Percentiles rank a stretch among this genome's conserved stretches.
Evolutionary conservation across 2,329 filamentous ascomycete species (phyloP).

Genomic region (Cladosporium oxysporum): DNA sequence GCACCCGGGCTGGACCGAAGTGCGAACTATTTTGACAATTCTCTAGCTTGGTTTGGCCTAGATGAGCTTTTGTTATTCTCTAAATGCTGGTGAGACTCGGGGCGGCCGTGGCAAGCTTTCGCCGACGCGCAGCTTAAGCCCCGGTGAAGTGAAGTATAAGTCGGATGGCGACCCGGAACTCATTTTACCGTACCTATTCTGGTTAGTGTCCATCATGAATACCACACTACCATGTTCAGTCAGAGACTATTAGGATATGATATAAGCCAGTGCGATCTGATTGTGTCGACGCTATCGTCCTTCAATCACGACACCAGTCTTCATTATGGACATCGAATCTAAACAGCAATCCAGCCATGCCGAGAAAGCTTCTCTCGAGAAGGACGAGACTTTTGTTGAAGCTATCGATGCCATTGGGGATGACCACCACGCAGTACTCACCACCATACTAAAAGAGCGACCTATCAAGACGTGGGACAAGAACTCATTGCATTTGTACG

Average conservation of each 20-base stretch:
- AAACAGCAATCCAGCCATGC: not conserved
- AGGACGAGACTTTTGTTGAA: not conserved
- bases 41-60: not conserved
- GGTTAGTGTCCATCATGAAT: not conserved
- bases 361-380: not conserved
- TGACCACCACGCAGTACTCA: not conserved
- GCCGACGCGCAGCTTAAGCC: not conserved
- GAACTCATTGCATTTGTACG: slow-evolving; percentile 31
- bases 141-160: not conserved
- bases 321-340: not conserved
- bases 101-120: not conserved
- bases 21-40: not conserved
- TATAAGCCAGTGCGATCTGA: not conserved
- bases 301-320: not conserved
- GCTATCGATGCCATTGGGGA: not conserved
- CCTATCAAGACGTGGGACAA: slow-evolving; percentile 26
- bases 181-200: not conserved
- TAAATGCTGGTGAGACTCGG: not conserved
- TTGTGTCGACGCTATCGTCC: not conserved
- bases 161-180: not conserved
- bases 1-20: not conserved
- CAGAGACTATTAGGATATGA: not conserved
- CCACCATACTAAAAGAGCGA: not conserved
- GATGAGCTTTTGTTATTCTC: not conserved
- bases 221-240: not conserved